phyloP scores from a whole-genome alignment of 805 yeast species.

The Candida dajiaensis region DNA sequence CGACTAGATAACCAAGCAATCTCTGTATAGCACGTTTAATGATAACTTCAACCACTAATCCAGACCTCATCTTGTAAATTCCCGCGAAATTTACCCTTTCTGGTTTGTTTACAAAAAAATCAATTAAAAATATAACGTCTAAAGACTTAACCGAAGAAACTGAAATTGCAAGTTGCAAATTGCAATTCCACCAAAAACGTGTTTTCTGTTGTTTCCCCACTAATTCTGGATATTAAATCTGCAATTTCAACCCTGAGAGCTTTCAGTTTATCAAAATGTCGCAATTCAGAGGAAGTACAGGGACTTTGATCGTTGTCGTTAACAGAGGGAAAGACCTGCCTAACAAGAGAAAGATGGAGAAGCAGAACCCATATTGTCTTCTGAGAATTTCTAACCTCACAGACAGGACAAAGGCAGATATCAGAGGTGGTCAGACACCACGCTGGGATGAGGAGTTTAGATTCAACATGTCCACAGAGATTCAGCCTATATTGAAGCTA shows the following conservation, averaged over 20 bases:
- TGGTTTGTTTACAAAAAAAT: not conserved
- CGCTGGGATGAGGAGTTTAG: conserved; percentile 75
- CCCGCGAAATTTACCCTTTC: not conserved
- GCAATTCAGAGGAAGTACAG: conserved; percentile 30
- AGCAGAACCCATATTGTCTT: conserved; percentile 89
- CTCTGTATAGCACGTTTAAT: not conserved
- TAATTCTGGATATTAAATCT: not conserved
- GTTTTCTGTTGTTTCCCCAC: not conserved
- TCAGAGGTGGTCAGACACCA: conserved; percentile 93
- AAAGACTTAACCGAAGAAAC: not conserved
- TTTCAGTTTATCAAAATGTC: conserved; percentile 12
- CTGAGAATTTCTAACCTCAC: conserved; percentile 78
- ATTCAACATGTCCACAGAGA: conserved; percentile 58
- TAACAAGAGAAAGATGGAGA: conserved; percentile 79
- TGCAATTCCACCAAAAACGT: not conserved
- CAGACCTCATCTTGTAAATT: not conserved
- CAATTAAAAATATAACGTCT: not conserved
- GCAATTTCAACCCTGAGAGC: not conserved
- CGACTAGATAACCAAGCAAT: not conserved
- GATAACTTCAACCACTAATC: not conserved
- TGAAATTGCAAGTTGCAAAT: not conserved
- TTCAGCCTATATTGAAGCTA: conserved; percentile 57
- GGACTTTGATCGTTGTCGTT: conserved; percentile 68
- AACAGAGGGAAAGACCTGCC: conserved; percentile 82
- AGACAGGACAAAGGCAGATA: conserved; percentile 68